A percentile compares a stretch with the other conserved stretches of the same genome.
phyloP scores from a whole-genome alignment of 129 eudicot genomes.

The Escallonia herrerae region DNA sequence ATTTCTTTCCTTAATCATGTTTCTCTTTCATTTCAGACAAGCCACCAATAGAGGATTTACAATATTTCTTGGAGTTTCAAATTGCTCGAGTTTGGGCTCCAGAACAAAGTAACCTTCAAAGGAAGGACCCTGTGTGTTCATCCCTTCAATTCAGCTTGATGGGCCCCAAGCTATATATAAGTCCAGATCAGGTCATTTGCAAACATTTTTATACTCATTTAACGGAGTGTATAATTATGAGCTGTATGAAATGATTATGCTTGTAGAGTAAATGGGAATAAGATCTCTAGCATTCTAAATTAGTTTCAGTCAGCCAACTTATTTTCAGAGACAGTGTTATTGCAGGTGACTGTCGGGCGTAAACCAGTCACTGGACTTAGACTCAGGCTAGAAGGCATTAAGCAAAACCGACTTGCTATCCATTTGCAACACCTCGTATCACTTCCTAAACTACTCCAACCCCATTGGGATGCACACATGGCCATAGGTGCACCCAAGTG shows the following conservation, averaged over 20 bases:
- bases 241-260: too few species aligned
- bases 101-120: conserved; percentile 69
- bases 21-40: conserved; percentile 40
- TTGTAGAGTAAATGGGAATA: too few species aligned
- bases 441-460: conserved; percentile 86
- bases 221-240: too few species aligned
- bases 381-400: conserved; percentile 67
- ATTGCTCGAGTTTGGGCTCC: conserved; percentile 92
- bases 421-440: conserved; percentile 81
- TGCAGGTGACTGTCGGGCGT: conserved; percentile 86
- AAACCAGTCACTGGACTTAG: conserved; percentile 87
- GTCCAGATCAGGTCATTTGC: conserved; percentile 74
- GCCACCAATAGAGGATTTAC: conserved; percentile 94
- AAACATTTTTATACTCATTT: background rate
- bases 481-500: conserved; percentile 93
- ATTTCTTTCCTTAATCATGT: background rate
- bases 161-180: conserved; percentile 91
- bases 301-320: background rate
- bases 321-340: background rate
- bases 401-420: conserved; percentile 70
- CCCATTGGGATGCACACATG: conserved; percentile 88
- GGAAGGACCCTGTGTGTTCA: conserved; percentile 86
- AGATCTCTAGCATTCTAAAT: too few species aligned
- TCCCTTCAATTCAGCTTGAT: conserved; percentile 91
- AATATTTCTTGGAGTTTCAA: conserved; percentile 86